Evolutionary conservation across 2,329 filamentous ascomycete genomes (phyloP).

Genomic region (Epichloe uncinata): DNA sequence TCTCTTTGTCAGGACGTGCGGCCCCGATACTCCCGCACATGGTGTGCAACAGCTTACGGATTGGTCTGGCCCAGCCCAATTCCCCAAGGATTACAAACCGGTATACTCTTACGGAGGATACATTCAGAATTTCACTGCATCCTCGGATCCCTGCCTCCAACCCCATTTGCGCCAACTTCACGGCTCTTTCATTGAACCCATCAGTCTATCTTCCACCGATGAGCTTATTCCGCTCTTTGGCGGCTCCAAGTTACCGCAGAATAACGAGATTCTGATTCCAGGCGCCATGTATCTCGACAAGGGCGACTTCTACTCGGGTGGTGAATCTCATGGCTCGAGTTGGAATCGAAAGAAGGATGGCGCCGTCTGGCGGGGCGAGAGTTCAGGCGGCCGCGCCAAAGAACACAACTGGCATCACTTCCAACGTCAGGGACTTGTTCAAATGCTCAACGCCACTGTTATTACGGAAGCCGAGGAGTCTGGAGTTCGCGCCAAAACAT

Average conservation of each 20-base stretch:
- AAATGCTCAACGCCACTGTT: slow-evolving; percentile 53
- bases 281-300: slow-evolving; percentile 50
- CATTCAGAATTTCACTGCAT: slow-evolving; percentile 43
- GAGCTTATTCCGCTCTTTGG: slow-evolving; percentile 48
- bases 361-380: slow-evolving; percentile 52
- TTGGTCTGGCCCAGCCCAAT: slow-evolving; percentile 18
- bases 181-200: slow-evolving; percentile 42
- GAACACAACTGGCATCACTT: slow-evolving; percentile 52
- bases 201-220: slow-evolving; percentile 35
- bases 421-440: slow-evolving; percentile 57
- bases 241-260: slow-evolving; percentile 48
- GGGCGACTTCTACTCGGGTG: slow-evolving; percentile 46
- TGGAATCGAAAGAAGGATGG: slow-evolving; percentile 45
- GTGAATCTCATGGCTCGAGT: slow-evolving; percentile 36
- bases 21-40: slow-evolving; percentile 27
- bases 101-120: slow-evolving; percentile 32
- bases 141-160: slow-evolving; percentile 45
- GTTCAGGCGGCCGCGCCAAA: slow-evolving; percentile 42
- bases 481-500: slow-evolving; percentile 29
- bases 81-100: slow-evolving; percentile 22
- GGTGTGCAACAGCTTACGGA: slow-evolving; percentile 25
- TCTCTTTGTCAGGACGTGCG: slow-evolving; percentile 41
- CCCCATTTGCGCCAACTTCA: slow-evolving; percentile 38
- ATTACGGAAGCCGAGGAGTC: slow-evolving; percentile 34
- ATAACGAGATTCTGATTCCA: slow-evolving; percentile 52